phyloP scores from a whole-genome alignment of 768 basidiomycete species.

The Austroboletus festivus region DNA sequence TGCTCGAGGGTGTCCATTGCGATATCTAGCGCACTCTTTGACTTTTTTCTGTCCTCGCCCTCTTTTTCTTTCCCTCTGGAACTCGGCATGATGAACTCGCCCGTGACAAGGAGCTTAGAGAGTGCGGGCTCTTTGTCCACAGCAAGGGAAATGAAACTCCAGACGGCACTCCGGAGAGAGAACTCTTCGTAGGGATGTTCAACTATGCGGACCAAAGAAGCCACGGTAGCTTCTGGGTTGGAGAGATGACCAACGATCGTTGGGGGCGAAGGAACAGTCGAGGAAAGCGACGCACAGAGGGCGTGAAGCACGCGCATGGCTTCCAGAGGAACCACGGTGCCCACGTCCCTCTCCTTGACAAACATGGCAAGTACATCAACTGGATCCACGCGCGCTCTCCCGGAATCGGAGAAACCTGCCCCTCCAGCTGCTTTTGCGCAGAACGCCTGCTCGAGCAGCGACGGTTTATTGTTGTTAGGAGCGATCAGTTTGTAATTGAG shows the following conservation, averaged over 20 bases:
- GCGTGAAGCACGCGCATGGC: slow-evolving; percentile 66
- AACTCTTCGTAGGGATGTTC: slow-evolving; percentile 80
- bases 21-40: slow-evolving; percentile 59
- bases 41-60: slow-evolving; percentile 31
- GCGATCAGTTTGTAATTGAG: slow-evolving; percentile 62
- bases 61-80: slow-evolving; percentile 37
- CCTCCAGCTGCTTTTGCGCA: slow-evolving; percentile 59
- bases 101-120: slow-evolving; percentile 73
- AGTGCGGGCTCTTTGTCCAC: slow-evolving; percentile 87
- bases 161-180: slow-evolving; percentile 67
- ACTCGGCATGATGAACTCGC: slow-evolving; percentile 55
- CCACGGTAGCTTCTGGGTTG: slow-evolving; percentile 68
- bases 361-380: slow-evolving; percentile 72
- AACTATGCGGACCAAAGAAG: slow-evolving; percentile 65
- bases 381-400: slow-evolving; percentile 56
- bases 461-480: slow-evolving; percentile 42
- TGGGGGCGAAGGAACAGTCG: slow-evolving; percentile 57
- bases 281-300: slow-evolving; percentile 62
- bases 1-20: slow-evolving; percentile 62
- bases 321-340: slow-evolving; percentile 57
- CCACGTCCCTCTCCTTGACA: slow-evolving; percentile 62
- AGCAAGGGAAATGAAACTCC: slow-evolving; percentile 79
- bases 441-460: slow-evolving; percentile 72
- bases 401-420: slow-evolving; percentile 41
- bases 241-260: slow-evolving; percentile 77